Evolutionary conservation across 257 asterid genomes (phyloP).

Genomic region (Scutellaria galericulata): DNA sequence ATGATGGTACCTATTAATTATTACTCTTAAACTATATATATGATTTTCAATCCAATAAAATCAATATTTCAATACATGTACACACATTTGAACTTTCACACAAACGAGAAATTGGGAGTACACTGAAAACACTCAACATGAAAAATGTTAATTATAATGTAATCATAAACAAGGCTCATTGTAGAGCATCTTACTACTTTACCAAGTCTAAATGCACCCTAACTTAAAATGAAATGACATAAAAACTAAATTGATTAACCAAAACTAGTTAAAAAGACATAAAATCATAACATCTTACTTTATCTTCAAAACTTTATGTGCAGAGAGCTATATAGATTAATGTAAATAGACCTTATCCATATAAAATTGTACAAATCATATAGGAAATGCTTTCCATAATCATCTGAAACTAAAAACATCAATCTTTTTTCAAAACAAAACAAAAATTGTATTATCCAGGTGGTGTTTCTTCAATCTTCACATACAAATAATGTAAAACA

Average conservation of each 20-base stretch:
- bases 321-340: neutral
- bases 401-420: neutral
- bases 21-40: neutral
- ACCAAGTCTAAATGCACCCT: neutral
- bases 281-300: neutral
- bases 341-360: neutral
- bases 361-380: slow-evolving; percentile 3
- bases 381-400: neutral
- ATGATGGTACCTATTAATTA: neutral
- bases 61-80: neutral
- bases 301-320: neutral
- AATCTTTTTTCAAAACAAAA: no score
- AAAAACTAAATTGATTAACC: slow-evolving; percentile 8
- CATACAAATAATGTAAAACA: neutral
- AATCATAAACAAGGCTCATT: slow-evolving; percentile 4
- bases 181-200: slow-evolving; percentile 10
- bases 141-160: neutral
- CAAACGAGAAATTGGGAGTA: neutral
- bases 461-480: neutral
- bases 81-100: neutral
- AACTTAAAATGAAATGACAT: neutral
- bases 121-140: slow-evolving; percentile 7
- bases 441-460: no score
- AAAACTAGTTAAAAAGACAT: slow-evolving; percentile 20
- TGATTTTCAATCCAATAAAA: neutral